Percentiles rank a stretch among this genome's conserved stretches.
These are phyloP conservation scores for Candida palmyrensis DNA, from an alignment of 805 yeast genomes.

Conservation along the genomic window DNA sequence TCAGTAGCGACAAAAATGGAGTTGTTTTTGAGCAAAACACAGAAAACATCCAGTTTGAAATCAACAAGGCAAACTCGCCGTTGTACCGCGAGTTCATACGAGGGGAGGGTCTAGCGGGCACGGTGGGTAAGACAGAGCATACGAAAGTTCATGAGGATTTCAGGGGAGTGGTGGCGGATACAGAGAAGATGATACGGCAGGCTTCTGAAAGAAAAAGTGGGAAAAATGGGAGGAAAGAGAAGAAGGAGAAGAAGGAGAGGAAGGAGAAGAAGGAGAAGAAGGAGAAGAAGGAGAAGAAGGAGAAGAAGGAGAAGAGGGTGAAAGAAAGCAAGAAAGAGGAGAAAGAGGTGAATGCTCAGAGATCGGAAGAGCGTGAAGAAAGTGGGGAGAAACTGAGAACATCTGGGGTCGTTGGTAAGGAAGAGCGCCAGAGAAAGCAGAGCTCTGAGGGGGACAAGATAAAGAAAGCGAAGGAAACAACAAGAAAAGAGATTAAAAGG, in stretches of 20 bases:
- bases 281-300: slow-evolving; percentile 16
- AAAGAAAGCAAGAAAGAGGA: slow-evolving; percentile 18
- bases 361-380: slow-evolving; percentile 15
- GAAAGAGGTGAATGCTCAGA: too few relatives aligned
- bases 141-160: slow-evolving; percentile 17
- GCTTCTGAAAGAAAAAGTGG: background rate
- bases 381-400: slow-evolving; percentile 13
- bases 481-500: too few relatives aligned
- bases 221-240: slow-evolving; percentile 16
- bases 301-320: slow-evolving; percentile 14
- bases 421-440: slow-evolving; percentile 7
- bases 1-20: slow-evolving; percentile 24
- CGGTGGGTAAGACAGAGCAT: slow-evolving; percentile 43
- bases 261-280: slow-evolving; percentile 17
- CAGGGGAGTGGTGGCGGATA: slow-evolving; percentile 7
- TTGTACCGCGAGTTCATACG: slow-evolving; percentile 80
- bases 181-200: slow-evolving; percentile 5
- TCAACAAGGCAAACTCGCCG: slow-evolving; percentile 57
- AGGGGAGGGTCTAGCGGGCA: slow-evolving; percentile 82
- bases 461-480: too few relatives aligned
- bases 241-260: slow-evolving; percentile 22
- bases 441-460: background rate
- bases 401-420: slow-evolving; percentile 12
- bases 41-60: slow-evolving; percentile 41
- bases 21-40: slow-evolving; percentile 51